phyloP scores from a whole-genome alignment of 2,329 filamentous ascomycete genomes.

The Penicillium glabrum region DNA sequence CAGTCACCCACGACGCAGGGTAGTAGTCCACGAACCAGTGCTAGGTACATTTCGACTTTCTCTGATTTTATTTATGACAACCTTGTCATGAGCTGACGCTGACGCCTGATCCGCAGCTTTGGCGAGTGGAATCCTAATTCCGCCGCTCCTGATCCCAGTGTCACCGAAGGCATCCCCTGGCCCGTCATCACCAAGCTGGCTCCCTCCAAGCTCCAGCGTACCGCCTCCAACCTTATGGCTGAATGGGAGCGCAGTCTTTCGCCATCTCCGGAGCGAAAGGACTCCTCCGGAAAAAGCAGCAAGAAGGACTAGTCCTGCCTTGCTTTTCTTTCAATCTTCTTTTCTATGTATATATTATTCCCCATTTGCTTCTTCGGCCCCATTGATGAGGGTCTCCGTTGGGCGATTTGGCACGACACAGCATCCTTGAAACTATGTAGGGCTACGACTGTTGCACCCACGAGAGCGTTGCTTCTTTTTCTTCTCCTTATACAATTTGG shows the following conservation, averaged over 20 bases:
- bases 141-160: slow-evolving; percentile 30
- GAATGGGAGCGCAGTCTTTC: slow-evolving; percentile 85
- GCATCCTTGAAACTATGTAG: slow-evolving; percentile 31
- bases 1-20: slow-evolving; percentile 45
- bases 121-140: slow-evolving; percentile 35
- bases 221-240: slow-evolving; percentile 81
- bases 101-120: slow-evolving; percentile 34
- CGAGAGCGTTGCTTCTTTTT: slow-evolving; percentile 28
- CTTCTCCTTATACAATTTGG: slow-evolving; percentile 6
- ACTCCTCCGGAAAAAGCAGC: slow-evolving; percentile 27
- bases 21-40: slow-evolving; percentile 55
- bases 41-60: slow-evolving; percentile 46
- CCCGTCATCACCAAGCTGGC: slow-evolving; percentile 70
- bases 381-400: slow-evolving; percentile 14
- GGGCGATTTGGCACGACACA: slow-evolving; percentile 20
- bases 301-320: slow-evolving; percentile 31
- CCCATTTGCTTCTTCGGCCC: slow-evolving; percentile 18
- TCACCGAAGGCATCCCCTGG: slow-evolving; percentile 56
- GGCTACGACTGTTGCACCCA: slow-evolving; percentile 33
- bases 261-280: slow-evolving; percentile 43
- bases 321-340: slow-evolving; percentile 7
- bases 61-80: slow-evolving; percentile 27
- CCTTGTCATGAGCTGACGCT: slow-evolving; percentile 33
- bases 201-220: slow-evolving; percentile 75
- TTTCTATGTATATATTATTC: slow-evolving; percentile 20